These are phyloP conservation scores for Neofusicoccum umdonicola DNA, from an alignment of 2,329 filamentous ascomycete species.

Conservation along the genomic window DNA sequence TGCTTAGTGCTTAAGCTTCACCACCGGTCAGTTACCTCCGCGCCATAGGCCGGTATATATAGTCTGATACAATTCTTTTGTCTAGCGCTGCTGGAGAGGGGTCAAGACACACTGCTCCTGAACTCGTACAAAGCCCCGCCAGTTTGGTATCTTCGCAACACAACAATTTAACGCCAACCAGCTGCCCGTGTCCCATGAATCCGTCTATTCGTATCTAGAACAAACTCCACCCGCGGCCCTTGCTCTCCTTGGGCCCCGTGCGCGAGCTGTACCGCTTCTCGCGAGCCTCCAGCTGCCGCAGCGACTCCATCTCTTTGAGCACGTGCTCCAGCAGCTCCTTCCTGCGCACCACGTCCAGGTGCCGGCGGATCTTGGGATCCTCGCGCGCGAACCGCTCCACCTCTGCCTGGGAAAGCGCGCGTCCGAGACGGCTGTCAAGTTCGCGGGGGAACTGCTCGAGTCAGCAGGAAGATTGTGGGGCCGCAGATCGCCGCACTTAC, in stretches of 20 bases:
- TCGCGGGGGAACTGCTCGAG: conserved; percentile 74
- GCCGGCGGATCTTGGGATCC: conserved; percentile 82
- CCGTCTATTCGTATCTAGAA: conserved; percentile 25
- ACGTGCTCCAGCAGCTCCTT: conserved; percentile 94
- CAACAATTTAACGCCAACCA: conserved; percentile 17
- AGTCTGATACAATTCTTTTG: background rate
- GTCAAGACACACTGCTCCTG: background rate
- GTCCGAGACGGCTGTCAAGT: conserved; percentile 80
- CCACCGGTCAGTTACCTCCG: background rate
- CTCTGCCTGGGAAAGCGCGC: conserved; percentile 73
- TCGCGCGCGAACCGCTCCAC: conserved; percentile 90
- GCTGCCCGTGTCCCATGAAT: background rate
- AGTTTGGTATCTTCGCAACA: conserved; percentile 19
- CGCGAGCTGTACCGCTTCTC: conserved; percentile 53
- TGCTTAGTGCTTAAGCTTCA: conserved; percentile 5
- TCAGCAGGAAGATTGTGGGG: background rate
- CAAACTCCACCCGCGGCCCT: conserved; percentile 33
- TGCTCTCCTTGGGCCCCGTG: conserved; percentile 26
- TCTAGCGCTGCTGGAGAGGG: conserved; percentile 15
- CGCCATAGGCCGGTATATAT: conserved; percentile 2
- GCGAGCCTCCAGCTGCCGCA: conserved; percentile 77
- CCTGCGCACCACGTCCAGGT: conserved; percentile 85
- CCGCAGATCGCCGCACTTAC: conserved; percentile 25
- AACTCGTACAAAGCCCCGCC: background rate
- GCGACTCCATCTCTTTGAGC: conserved; percentile 89